Percentiles rank a stretch among this genome's conserved stretches.
These are phyloP conservation scores for Neopestalotiopsis sp. DNA, from an alignment of 2,329 filamentous ascomycete genomes.

Conservation along the genomic window DNA sequence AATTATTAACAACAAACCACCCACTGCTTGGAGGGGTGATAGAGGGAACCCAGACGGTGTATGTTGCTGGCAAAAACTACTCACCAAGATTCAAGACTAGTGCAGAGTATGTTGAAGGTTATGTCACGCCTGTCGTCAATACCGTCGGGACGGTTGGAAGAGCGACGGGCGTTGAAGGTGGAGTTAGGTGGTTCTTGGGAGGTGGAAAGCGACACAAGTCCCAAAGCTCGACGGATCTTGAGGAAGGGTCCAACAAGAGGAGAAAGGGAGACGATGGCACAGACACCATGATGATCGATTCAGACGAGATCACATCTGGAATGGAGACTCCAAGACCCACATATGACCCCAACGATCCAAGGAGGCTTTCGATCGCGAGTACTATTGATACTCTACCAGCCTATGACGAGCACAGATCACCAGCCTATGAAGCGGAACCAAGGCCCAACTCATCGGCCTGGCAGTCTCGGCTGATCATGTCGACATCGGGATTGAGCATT, in stretches of 20 bases:
- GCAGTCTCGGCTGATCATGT: conserved; percentile 86
- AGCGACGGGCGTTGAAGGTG: conserved; percentile 85
- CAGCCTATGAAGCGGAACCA: conserved; percentile 67
- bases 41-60: conserved; percentile 82
- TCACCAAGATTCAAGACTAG: conserved; percentile 88
- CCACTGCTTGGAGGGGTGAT: conserved; percentile 86
- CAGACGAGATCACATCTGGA: conserved; percentile 33
- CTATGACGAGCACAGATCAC: conserved; percentile 80
- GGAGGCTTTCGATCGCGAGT: conserved; percentile 69
- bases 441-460: conserved; percentile 53
- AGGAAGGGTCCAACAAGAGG: conserved; percentile 60
- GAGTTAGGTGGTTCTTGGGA: conserved; percentile 83
- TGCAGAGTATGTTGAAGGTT: conserved; percentile 89
- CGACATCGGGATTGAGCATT: conserved; percentile 87
- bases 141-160: conserved; percentile 85
- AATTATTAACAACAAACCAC: conserved; percentile 86
- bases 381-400: conserved; percentile 79
- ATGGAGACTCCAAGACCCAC: conserved; percentile 39
- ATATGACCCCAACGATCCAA: conserved; percentile 40
- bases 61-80: conserved; percentile 87
- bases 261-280: conserved; percentile 54
- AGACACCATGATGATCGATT: conserved; percentile 20
- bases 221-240: conserved; percentile 50
- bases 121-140: conserved; percentile 83
- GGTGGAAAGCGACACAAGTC: conserved; percentile 58